These are phyloP conservation scores for Nakazawaea wickerhamii DNA, from an alignment of 805 yeast genomes.

Conservation along the genomic window DNA sequence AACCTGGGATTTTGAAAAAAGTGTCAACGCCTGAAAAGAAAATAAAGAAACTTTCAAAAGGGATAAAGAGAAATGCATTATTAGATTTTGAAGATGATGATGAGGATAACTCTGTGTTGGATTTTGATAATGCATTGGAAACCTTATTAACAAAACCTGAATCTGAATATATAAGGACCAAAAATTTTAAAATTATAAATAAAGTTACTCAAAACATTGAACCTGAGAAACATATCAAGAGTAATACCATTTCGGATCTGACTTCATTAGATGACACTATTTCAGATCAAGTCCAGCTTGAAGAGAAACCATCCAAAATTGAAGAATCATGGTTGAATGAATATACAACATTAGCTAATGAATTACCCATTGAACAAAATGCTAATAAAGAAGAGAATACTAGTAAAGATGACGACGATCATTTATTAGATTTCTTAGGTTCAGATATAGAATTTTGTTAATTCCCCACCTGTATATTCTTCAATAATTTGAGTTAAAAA, in stretches of 20 bases:
- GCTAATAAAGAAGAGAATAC: neutral
- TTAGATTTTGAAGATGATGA: neutral
- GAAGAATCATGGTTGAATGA: neutral
- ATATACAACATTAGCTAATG: neutral
- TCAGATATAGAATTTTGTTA: conserved; percentile 22
- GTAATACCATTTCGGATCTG: neutral
- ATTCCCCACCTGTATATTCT: conserved; percentile 5
- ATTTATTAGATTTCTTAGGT: conserved; percentile 19
- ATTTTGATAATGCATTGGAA: neutral
- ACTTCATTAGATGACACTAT: neutral
- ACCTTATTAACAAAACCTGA: neutral
- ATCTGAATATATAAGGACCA: neutral
- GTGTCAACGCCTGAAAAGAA: neutral
- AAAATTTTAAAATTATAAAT: neutral
- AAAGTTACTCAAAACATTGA: neutral
- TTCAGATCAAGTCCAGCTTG: neutral
- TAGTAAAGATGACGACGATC: conserved; percentile 1
- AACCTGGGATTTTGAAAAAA: neutral
- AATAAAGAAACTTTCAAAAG: neutral
- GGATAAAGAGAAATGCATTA: neutral
- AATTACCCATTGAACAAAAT: neutral
- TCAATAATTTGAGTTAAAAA: conserved; percentile 34
- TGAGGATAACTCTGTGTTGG: neutral
- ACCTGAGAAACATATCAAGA: too few relatives aligned
- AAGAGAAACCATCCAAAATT: conserved; percentile 4